Evolutionary conservation across 2,329 filamentous ascomycete genomes (phyloP), one percentile per base, ranked within the genome.

Genomic region (Diaporthe citri): DNA sequence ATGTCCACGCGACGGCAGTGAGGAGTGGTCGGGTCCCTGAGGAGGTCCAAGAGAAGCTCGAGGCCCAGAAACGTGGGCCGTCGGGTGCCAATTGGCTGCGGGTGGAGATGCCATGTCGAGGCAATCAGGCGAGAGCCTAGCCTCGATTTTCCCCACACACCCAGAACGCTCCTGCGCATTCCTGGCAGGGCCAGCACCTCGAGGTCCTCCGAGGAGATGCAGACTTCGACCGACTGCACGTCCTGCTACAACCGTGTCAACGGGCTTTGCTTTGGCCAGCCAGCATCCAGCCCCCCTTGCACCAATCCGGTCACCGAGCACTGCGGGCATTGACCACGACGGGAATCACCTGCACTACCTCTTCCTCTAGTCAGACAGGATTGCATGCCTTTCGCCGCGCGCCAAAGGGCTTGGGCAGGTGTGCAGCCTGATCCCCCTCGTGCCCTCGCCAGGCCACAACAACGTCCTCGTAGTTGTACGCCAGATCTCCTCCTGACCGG

Each of bases 131-230:
- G 57, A 72, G 55, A 12, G n/a, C 57, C 57, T 72, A 72, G 57
- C 36, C 57, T 64, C 57, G 71, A 72, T 64, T 62, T 64, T 56
- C 46, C 56, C 56, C 71, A 69, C 70, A 59, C 70, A 72, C 55
- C 31, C 20, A 34, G 39, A 57, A 5, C 17, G 28, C 41, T 25
- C 56, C 46, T 62, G 59, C 31, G 17, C 28, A n/a, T 52, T 51
- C 52, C 43, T 31, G 34, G 55, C 55, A 43, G 15, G 31, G 41
- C 31, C 43, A 13, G 15, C 36, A 46, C 25, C 25, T 46, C 59
- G 59, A 64, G 59, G 59, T 64, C 15, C 57, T 72, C 71, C 71
- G 71, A 72, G 71, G 71, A 72, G 41, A 72, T 72, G 71, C 71
- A 64, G 2, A n/a, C 22, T 28, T 52, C 48, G 41, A 64, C 20